Base-by-base conservation (phyloP, 2,329 filamentous ascomycete genomes). In the Teratosphaeriaceae sp. region DNA sequence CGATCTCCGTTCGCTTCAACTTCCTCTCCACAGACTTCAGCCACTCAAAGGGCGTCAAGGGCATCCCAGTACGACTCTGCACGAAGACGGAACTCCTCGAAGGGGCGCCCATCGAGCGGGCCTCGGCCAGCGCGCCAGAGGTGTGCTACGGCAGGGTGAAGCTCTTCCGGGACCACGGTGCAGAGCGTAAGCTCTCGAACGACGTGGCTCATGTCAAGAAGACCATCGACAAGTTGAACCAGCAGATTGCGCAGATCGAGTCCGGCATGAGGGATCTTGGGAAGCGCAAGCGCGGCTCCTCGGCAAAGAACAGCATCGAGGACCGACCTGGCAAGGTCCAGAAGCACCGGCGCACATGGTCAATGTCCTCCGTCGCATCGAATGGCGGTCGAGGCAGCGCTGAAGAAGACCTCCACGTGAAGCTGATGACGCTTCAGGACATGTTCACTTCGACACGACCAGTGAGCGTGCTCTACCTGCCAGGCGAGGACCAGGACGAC, bases 11-110 rank as follows among this genome's bases (percentile, higher is more conserved):
- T 11, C 85, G 92, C 35, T 98, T 97, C 74, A 98, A 98, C 68
- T 98, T 98, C 61, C 73, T 98, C 0, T 98, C 92, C 0, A 98
- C 92, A 7, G 92, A 98, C 62, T 98, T 97, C 62, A 97, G 90
- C 64, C 92, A 97, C 61, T 97, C 92, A 8, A 98, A 98, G 61
- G 92, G 92, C 36, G 92, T 98, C 38, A 98, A 97, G 66, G 92
- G 92, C 26, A 96, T 97, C 51, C 90, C 92, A 0, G 89, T 98
- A 3, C 75, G 92, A 43, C 75, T 97, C 0, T 97, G 90, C 64
- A 82, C 89, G 12, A 97, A 97, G 66, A 97, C 92, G 0, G 84
- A 85, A 50, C 66, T 82, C 9, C 46, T 90, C n/a, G 49, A 26
- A 42, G 40, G 20, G 38, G 15, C 21, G 27, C 37, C 5, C 27